Conservation (phyloP, 2,329 filamentous ascomycete genomes). For the Fusarium torulosum region DNA sequence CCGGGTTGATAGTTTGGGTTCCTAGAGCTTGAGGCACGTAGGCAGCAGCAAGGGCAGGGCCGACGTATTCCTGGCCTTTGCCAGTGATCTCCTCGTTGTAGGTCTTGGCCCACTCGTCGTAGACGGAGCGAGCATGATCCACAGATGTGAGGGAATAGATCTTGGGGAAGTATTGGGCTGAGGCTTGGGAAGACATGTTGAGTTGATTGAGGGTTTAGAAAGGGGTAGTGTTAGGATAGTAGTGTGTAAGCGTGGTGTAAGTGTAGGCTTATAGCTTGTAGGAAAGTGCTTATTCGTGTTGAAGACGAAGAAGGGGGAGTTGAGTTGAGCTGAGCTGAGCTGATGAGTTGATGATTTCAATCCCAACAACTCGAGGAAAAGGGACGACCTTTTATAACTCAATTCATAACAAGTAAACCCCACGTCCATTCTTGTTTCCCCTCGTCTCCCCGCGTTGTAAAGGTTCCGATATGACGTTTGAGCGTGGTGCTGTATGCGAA, state of each 20-base stretch:
- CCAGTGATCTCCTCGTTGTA: conserved; percentile 54
- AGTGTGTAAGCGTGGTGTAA: neutral
- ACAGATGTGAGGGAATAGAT: conserved; percentile 48
- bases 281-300: conserved; percentile 23
- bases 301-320: conserved; percentile 17
- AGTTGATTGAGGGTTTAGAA: conserved; percentile 8
- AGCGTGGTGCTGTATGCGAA: conserved; percentile 33
- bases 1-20: conserved; percentile 42
- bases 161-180: conserved; percentile 43
- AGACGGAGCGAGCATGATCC: conserved; percentile 49
- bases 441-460: conserved; percentile 34
- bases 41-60: conserved; percentile 56
- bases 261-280: conserved; percentile 2
- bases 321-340: conserved; percentile 22
- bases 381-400: conserved; percentile 32
- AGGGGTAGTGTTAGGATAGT: neutral
- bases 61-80: conserved; percentile 56
- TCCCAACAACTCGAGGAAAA: conserved; percentile 27
- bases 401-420: conserved; percentile 14
- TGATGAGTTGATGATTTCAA: conserved; percentile 11
- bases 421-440: conserved; percentile 25
- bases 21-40: conserved; percentile 51
- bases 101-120: conserved; percentile 54
- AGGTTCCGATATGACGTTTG: conserved; percentile 41
- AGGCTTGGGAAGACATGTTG: conserved; percentile 44